A percentile compares a stretch with the other conserved stretches of the same genome.
Evolutionary conservation across 805 yeast species (phyloP).

Genomic region (Ogataea nakhonphanomensis): DNA sequence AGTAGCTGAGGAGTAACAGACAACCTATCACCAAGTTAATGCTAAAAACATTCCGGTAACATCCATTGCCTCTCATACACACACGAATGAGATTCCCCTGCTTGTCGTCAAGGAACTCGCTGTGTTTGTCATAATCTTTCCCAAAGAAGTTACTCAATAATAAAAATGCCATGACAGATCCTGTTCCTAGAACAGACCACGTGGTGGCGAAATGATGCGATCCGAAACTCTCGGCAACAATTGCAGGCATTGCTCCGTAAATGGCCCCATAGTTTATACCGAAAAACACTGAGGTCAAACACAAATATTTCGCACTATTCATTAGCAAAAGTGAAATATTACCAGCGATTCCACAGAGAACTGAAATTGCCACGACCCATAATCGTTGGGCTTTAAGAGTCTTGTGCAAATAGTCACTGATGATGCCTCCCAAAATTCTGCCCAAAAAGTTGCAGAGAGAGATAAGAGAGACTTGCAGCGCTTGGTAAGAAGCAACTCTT

Average conservation of each 20-base stretch:
- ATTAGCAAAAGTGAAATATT: slow-evolving; percentile 36
- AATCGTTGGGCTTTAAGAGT: slow-evolving; percentile 52
- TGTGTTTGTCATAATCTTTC: slow-evolving; percentile 43
- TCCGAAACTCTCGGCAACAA: slow-evolving; percentile 71
- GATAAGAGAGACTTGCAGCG: slow-evolving; percentile 65
- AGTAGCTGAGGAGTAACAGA: slow-evolving; percentile 22
- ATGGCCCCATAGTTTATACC: slow-evolving; percentile 69
- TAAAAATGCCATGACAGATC: slow-evolving; percentile 57
- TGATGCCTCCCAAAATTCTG: slow-evolving; percentile 59
- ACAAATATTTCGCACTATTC: slow-evolving; percentile 42
- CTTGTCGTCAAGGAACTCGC: slow-evolving; percentile 38
- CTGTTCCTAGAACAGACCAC: slow-evolving; percentile 75
- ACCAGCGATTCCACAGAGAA: slow-evolving; percentile 35
- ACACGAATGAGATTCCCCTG: slow-evolving; percentile 28
- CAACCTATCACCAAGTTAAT: slow-evolving; percentile 37
- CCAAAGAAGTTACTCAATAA: slow-evolving; percentile 56
- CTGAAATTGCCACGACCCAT: slow-evolving; percentile 56
- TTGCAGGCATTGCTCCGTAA: slow-evolving; percentile 74
- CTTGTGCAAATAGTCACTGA: slow-evolving; percentile 58
- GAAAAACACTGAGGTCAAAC: slow-evolving; percentile 49
- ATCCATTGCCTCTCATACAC: slow-evolving; percentile 42
- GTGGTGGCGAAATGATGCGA: slow-evolving; percentile 64
- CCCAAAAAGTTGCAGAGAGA: slow-evolving; percentile 67
- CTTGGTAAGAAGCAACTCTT: slow-evolving; percentile 51
- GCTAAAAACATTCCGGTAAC: slow-evolving; percentile 48